These are phyloP conservation scores for Candida verbasci DNA, from an alignment of 805 yeast species.

Conservation along the genomic window DNA sequence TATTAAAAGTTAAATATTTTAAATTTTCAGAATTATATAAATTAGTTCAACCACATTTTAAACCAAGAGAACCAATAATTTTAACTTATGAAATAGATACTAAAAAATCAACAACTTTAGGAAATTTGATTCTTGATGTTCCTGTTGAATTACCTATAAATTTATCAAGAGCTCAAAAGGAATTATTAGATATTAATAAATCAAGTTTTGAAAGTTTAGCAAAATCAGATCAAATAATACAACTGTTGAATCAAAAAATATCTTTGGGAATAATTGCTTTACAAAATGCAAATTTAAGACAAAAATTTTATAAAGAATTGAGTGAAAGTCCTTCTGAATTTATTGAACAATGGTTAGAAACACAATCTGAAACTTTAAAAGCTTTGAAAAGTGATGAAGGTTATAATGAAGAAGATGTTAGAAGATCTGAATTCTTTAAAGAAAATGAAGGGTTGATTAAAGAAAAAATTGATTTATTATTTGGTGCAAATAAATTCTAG, in stretches of 20 bases:
- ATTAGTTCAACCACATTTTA: slow-evolving; percentile 58
- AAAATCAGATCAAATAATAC: slow-evolving; percentile 40
- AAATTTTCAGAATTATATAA: slow-evolving; percentile 72
- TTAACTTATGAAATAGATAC: slow-evolving; percentile 75
- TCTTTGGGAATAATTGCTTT: slow-evolving; percentile 49
- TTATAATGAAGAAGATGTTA: slow-evolving; percentile 80
- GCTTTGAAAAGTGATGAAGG: slow-evolving; percentile 88
- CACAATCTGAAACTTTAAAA: slow-evolving; percentile 80
- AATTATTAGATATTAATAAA: slow-evolving; percentile 32
- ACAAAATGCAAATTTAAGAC: slow-evolving; percentile 57
- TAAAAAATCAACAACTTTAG: slow-evolving; percentile 70
- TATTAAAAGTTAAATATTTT: slow-evolving; percentile 50
- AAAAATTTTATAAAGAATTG: slow-evolving; percentile 72
- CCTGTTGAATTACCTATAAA: slow-evolving; percentile 40
- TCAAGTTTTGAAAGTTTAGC: slow-evolving; percentile 40
- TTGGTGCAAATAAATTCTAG: slow-evolving; percentile 52
- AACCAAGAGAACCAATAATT: slow-evolving; percentile 78
- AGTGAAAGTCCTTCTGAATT: slow-evolving; percentile 75
- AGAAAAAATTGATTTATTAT: slow-evolving; percentile 73
- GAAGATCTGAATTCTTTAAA: slow-evolving; percentile 74
- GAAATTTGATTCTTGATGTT: slow-evolving; percentile 76
- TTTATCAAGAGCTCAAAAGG: slow-evolving; percentile 33
- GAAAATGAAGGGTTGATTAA: slow-evolving; percentile 63
- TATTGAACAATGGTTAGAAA: slow-evolving; percentile 66
- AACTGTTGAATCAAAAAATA: slow-evolving; percentile 39